Conservation (phyloP, 805 yeast genomes). For the Lipomyces orientalis region DNA sequence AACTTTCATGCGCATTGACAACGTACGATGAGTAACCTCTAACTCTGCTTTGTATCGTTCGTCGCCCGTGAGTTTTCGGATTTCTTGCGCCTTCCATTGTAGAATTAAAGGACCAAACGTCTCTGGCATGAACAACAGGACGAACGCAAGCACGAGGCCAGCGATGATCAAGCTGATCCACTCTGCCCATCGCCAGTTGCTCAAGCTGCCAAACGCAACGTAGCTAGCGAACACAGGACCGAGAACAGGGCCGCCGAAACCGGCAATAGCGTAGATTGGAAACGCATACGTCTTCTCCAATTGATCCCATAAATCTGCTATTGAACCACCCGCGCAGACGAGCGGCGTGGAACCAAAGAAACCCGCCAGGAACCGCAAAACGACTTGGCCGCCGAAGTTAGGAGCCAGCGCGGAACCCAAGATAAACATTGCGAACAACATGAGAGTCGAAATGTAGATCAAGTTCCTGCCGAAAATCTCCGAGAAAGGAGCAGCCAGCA, state of each 20-base stretch:
- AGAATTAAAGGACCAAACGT: slow-evolving; percentile 85
- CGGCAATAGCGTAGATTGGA: slow-evolving; percentile 35
- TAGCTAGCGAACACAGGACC: slow-evolving; percentile 74
- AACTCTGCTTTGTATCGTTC: slow-evolving; percentile 50
- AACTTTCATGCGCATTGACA: slow-evolving; percentile 50
- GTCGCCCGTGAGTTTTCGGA: slow-evolving; percentile 56
- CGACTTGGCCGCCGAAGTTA: slow-evolving; percentile 64
- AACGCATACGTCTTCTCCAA: slow-evolving; percentile 33
- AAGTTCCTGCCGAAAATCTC: slow-evolving; percentile 72
- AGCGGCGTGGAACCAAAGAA: slow-evolving; percentile 81
- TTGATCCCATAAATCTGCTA: slow-evolving; percentile 66
- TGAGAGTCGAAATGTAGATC: slow-evolving; percentile 57
- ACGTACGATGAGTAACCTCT: slow-evolving; percentile 48
- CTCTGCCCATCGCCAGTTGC: slow-evolving; percentile 78
- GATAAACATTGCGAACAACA: slow-evolving; percentile 35
- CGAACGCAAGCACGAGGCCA: slow-evolving; percentile 48
- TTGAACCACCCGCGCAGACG: slow-evolving; percentile 86
- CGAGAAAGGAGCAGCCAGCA: slow-evolving; percentile 63
- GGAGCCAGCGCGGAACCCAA: slow-evolving; percentile 51
- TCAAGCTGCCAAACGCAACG: slow-evolving; percentile 60
- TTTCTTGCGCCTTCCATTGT: slow-evolving; percentile 65
- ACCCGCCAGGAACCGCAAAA: slow-evolving; percentile 77
- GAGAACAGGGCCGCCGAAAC: slow-evolving; percentile 65
- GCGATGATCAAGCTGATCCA: slow-evolving; percentile 70
- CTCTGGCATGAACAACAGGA: slow-evolving; percentile 67